Evolutionary conservation across 192 early-diverging fungal species (phyloP).

Genomic region (Coemansia sp.): DNA sequence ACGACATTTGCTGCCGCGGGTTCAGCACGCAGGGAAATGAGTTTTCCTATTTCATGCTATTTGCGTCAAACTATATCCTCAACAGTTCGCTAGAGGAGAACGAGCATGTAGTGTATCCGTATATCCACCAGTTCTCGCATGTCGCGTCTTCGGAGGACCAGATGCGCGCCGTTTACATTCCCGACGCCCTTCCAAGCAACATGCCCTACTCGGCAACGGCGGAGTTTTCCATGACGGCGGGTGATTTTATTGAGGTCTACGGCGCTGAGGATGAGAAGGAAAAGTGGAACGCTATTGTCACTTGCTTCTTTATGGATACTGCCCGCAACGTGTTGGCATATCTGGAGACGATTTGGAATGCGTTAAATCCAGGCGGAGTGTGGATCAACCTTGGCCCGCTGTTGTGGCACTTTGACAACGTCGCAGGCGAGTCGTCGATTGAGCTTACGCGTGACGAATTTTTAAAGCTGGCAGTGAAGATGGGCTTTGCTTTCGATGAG

Average conservation of each 20-base stretch:
- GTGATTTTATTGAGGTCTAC: slow-evolving; percentile 95
- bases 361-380: slow-evolving; percentile 71
- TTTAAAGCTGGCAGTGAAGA: slow-evolving; percentile 53
- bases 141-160: slow-evolving; percentile 59
- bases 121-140: slow-evolving; percentile 91
- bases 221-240: slow-evolving; percentile 95
- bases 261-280: slow-evolving; percentile 59
- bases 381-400: slow-evolving; percentile 91
- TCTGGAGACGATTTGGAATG: slow-evolving; percentile 75
- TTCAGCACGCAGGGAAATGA: slow-evolving; percentile 89
- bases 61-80: slow-evolving; percentile 92
- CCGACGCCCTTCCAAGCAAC: slow-evolving; percentile 74
- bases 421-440: slow-evolving; percentile 73
- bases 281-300: slow-evolving; percentile 87
- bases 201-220: slow-evolving; percentile 47
- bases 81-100: slow-evolving; percentile 65
- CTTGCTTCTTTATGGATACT: slow-evolving; percentile 98
- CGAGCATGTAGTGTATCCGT: slow-evolving; percentile 82
- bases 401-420: slow-evolving; percentile 93
- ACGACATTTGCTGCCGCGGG: slow-evolving; percentile 79
- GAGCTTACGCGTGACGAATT: slow-evolving; percentile 89
- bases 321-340: slow-evolving; percentile 91
- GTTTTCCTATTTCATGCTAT: slow-evolving; percentile 95
- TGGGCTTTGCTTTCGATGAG: slow-evolving; percentile 73
- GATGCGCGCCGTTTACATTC: slow-evolving; percentile 67